Conservation (phyloP, 106 monocot species). For the Ottelia alismoides region DNA sequence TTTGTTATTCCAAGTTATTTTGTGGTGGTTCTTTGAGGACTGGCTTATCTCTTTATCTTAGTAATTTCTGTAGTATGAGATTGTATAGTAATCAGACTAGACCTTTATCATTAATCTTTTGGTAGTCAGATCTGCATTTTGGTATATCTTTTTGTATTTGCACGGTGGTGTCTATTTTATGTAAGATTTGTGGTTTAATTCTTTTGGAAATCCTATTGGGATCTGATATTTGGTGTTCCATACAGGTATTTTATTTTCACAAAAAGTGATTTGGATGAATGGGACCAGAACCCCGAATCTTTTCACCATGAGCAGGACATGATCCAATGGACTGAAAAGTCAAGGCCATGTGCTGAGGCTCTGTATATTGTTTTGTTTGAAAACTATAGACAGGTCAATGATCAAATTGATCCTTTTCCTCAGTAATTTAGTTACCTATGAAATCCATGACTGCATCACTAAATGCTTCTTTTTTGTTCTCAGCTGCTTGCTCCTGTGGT, state of each 20-base stretch:
- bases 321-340: slow-evolving; percentile 92
- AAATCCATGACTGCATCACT: neutral
- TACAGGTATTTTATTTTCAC: slow-evolving; percentile 79
- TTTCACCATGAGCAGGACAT: slow-evolving; percentile 98
- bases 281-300: slow-evolving; percentile 77
- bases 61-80: no score
- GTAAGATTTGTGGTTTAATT: no score
- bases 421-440: neutral
- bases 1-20: no score
- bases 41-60: no score
- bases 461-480: neutral
- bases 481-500: slow-evolving; percentile 81
- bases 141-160: no score
- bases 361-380: slow-evolving; percentile 94
- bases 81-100: no score
- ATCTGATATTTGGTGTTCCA: neutral
- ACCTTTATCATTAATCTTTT: no score
- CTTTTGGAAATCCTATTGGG: neutral
- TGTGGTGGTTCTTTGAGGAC: no score
- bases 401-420: neutral
- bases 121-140: no score
- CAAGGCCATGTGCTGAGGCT: slow-evolving; percentile 97
- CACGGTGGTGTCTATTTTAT: no score
- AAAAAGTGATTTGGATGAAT: slow-evolving; percentile 71
- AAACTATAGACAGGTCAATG: slow-evolving; percentile 63